Evolutionary conservation across 768 basidiomycete species (phyloP), one percentile per base, ranked within the genome.

Genomic region (Fomitopsis serialis): DNA sequence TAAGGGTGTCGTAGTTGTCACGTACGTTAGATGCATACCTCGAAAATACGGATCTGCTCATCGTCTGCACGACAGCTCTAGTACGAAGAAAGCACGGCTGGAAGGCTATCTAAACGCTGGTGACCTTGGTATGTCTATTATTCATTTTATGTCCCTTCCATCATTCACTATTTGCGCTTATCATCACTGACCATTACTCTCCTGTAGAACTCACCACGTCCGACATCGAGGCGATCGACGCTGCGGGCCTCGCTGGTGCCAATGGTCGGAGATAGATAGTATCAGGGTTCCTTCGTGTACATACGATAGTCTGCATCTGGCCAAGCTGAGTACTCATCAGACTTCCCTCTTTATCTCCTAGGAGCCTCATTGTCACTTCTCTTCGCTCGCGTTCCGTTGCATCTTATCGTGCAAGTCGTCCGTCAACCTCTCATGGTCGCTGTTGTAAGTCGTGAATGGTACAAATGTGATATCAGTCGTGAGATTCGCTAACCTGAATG

Each of bases 91-190:
- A 57, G 67, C 70, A 2, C 76, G 90, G 12, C 68, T 92, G 25
- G 70, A 84, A 61, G 80, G 85, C 10, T 92, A 92, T 63, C 69
- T 89, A 35, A 70, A 68, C 37, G 85, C 84, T 1, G 87, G 80
- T 0, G 84, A 91, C 60, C 67, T 91, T 7, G 56, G 84, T 85
- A 58, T 44, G 76, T 58, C 73, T 54, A 54, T 2, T 36, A 3
- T 21, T 27, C 29, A 35, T 6, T 17, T 22, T 5, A 15, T 25
- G 5, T 29, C 42, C 19, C 21, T 27, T 44, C 5, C n/a, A 21
- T 23, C 5, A 2, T 5, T 19, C 27, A 4, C 1, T 1, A 15
- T 7, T 25, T 42, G 22, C 24, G 9, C 32, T n/a, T 17, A 9
- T 29, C 35, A 49, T 19, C 3, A 10, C 29, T 17, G 24, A 13